Base-by-base conservation (phyloP, 305 asterid species). In the Solanum aculeatissimum region DNA sequence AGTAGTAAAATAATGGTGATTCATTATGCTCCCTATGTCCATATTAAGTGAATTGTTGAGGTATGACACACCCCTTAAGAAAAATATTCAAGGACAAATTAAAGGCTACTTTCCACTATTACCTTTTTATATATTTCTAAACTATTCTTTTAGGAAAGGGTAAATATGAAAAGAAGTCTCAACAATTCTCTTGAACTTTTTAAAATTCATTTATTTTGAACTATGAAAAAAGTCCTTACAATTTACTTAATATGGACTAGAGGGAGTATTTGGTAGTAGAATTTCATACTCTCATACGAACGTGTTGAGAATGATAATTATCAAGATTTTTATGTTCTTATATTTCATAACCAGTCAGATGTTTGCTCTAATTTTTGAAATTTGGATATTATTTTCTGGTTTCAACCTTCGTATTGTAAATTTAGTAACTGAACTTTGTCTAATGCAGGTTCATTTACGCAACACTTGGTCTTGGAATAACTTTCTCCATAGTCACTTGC, bases 401-500 rank as follows among this genome's bases (percentile, higher is more conserved):
- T 62, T 35, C 75, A 9, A 68, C 25, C 12, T 16, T 32, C 2
- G 65, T 51, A 2, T 49, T 75, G 81, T 47, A 11, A 77, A 77
- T 77, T 18, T 51, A 29, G 65, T 16, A 38, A 51, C 57, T 1
- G 21, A 21, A 29, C 7, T 84, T 75, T 27, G 40, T 38, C 29
- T 15, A 55, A 40, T 92, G 86, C 95, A 96, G 99, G 98, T 96
- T 96, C 91, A 94, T 96, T 82, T 93, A 91, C 87, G 83, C 97
- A 40, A 93, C 88, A 66, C 95, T 95, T 65, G 97, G 95, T 43
- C 75, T 96, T 84, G 99, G 99, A 69, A 85, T 88, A 85, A 78
- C 86, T 87, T 60, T 96, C 84, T 93, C 95, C 71, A 45, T 92
- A 69, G 90, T 93, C 86, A 88, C 95, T 1, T 96, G 98, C 91